These are phyloP conservation scores for Sclerotinia nivalis DNA, from an alignment of 2,329 filamentous ascomycete genomes.

Conservation along the genomic window DNA sequence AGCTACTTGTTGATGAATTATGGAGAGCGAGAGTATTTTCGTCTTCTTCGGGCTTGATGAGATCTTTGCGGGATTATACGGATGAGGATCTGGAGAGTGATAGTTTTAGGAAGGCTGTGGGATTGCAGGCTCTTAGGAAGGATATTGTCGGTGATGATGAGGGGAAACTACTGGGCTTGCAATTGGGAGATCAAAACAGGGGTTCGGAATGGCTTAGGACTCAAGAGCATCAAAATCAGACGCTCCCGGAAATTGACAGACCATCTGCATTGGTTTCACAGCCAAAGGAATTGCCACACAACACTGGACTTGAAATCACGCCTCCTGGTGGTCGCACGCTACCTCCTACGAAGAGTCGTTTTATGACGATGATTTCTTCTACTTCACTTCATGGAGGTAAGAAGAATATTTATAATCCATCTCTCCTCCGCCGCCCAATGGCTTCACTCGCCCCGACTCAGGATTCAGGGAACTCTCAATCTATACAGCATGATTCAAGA, in stretches of 20 bases:
- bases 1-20: not conserved
- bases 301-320: not conserved
- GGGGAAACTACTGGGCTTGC: not conserved
- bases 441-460: not conserved
- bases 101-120: not conserved
- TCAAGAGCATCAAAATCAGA: no score
- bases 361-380: not conserved
- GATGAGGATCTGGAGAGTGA: not conserved
- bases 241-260: no score
- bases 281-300: not conserved
- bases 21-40: not conserved
- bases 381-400: not conserved
- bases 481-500: no score
- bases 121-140: not conserved
- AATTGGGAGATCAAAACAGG: no score
- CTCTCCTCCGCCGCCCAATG: not conserved
- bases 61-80: not conserved
- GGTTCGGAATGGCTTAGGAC: not conserved
- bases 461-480: rapidly evolving
- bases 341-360: not conserved
- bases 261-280: no score
- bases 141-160: not conserved
- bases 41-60: not conserved
- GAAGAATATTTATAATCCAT: not conserved
- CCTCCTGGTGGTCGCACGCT: not conserved